Evolutionary conservation across 768 basidiomycete species (phyloP), one percentile per base, ranked within the genome.

Genomic region (Kwoniella heveanensis): DNA sequence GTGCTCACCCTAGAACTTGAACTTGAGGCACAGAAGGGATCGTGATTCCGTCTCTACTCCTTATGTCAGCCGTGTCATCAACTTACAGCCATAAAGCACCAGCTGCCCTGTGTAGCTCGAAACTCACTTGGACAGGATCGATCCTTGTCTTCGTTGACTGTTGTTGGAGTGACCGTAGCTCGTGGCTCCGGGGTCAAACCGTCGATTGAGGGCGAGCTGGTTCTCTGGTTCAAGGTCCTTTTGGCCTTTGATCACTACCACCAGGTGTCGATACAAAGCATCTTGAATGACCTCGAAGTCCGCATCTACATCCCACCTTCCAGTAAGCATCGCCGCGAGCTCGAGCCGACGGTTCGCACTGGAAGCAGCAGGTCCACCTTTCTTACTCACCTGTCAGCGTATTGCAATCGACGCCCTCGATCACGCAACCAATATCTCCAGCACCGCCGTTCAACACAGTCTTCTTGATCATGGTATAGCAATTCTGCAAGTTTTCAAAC

Each of bases 11-110:
- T 44, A 60, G 24, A 8, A 60, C 30, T 26, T 60, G 59, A 17
- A 60, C 59, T 52, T 60, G 59, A 6, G 59, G 59, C 19, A 52
- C 49, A n/a, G 49, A 60, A 3, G 59, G 59, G 15, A 60, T 60
- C 19, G 50, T 52, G 25, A 60, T 37, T 2, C 59, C 59, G 32
- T 60, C 59, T 53, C 49, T 60, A 13, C 27, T 6, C 8, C 17
- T 19, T 8, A n/a, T 19, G 24, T n/a, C 47, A 48, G 47, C 47
- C n/a, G 19, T 48, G 19, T 8, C 24, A 48, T 8, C 6, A 24
- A n/a, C n/a, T n/a, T n/a, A n/a, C n/a, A n/a, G n/a, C n/a, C n/a
- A n/a, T n/a, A n/a, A n/a, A n/a, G n/a, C n/a, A n/a, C n/a, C n/a
- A n/a, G n/a, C n/a, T n/a, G n/a, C n/a, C n/a, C n/a, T n/a, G n/a